phyloP scores from a whole-genome alignment of 768 basidiomycete species.

The Suillus subalutaceus region DNA sequence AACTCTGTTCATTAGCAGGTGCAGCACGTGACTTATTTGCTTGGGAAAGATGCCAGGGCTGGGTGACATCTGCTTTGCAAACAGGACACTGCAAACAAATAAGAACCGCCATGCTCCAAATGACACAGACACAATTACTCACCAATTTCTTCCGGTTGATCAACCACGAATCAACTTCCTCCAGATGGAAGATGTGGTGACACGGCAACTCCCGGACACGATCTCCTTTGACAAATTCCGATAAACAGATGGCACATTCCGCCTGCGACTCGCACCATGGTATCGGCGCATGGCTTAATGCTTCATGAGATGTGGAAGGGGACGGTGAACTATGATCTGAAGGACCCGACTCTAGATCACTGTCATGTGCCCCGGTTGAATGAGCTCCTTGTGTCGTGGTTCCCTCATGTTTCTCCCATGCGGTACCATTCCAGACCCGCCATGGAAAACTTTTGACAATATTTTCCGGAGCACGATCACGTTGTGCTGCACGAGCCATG shows the following conservation, averaged over 20 bases:
- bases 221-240: constrained; percentile 84
- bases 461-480: constrained; percentile 82
- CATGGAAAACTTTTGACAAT: constrained; percentile 80
- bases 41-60: constrained; percentile 43
- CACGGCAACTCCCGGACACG: constrained; percentile 91
- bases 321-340: constrained; percentile 22
- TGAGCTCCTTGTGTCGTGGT: constrained; percentile 30
- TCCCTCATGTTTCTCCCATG: constrained; percentile 77
- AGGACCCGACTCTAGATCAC: constrained; percentile 43
- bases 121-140: constrained; percentile 32
- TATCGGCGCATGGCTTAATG: constrained; percentile 35
- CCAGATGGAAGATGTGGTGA: constrained; percentile 92
- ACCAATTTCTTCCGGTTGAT: constrained; percentile 92
- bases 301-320: constrained; percentile 30
- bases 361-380: constrained; percentile 25
- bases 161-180: constrained; percentile 92
- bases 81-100: constrained; percentile 71
- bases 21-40: constrained; percentile 16
- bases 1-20: constrained; percentile 1
- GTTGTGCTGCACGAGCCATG: constrained; percentile 76
- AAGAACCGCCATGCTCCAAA: constrained; percentile 7
- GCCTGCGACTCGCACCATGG: constrained; percentile 81
- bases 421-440: constrained; percentile 78
- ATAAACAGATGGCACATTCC: constrained; percentile 95
- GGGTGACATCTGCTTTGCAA: constrained; percentile 91